Percentiles rank a stretch among this genome's conserved stretches.
These are phyloP conservation scores for Claviceps spartinae DNA, from an alignment of 2,329 filamentous ascomycete species.

Conservation along the genomic window DNA sequence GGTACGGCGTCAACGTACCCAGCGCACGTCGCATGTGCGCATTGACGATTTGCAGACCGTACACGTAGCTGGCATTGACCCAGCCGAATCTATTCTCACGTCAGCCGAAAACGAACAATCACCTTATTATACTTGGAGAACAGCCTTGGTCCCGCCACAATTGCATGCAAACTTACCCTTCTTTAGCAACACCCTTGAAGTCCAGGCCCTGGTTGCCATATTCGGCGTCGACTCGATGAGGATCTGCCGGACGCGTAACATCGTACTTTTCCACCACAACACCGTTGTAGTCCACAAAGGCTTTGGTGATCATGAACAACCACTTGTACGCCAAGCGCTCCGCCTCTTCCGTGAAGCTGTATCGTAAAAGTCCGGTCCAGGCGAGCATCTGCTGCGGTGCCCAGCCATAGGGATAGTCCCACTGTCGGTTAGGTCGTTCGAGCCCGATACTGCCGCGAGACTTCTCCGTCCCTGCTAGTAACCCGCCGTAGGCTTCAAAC, in stretches of 20 bases:
- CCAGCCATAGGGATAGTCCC: constrained; percentile 98
- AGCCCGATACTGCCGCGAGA: constrained; percentile 70
- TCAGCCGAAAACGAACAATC: neutral
- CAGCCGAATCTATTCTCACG: constrained; percentile 67
- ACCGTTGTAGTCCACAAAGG: constrained; percentile 96
- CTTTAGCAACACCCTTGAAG: constrained; percentile 89
- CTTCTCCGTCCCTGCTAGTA: constrained; percentile 80
- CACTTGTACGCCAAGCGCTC: constrained; percentile 88
- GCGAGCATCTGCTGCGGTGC: constrained; percentile 97
- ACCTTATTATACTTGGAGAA: neutral
- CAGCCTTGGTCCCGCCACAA: too few relatives aligned
- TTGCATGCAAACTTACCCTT: constrained; percentile 56
- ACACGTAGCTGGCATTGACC: constrained; percentile 97
- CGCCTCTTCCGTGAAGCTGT: constrained; percentile 82
- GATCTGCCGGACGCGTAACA: constrained; percentile 78
- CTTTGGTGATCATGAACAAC: constrained; percentile 97
- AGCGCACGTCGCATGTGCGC: constrained; percentile 82
- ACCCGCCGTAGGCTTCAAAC: constrained; percentile 77
- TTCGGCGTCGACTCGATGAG: constrained; percentile 88
- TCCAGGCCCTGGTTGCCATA: constrained; percentile 94
- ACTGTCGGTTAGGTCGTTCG: constrained; percentile 84
- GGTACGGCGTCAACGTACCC: constrained; percentile 75
- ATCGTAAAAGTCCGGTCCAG: constrained; percentile 84
- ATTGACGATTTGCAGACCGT: constrained; percentile 77
- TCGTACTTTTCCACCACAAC: constrained; percentile 99